Evolutionary conservation across 1,284 basidiomycete genomes (phyloP), one percentile per base, ranked within the genome.

Genomic region (Farysia itapuensis): DNA sequence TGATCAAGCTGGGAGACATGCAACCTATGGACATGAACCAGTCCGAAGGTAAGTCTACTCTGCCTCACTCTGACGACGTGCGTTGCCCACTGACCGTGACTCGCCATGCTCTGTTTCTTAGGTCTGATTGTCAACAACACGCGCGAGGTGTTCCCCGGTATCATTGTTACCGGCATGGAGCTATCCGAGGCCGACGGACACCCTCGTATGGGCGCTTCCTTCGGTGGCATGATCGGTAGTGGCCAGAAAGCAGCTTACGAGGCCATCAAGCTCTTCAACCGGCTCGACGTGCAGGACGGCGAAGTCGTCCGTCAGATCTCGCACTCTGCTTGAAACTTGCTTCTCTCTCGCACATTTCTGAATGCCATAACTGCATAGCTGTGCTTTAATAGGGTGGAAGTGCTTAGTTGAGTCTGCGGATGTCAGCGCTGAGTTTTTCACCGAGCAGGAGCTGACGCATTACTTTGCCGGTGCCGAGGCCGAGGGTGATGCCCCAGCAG

Each of bases 1-100:
- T 90, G 53, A 78, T 86, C 67, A 84, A 87, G 76, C 81, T 90
- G 24, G 88, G 87, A 3, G 88, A 89, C 78, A 90, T 90, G 88
- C 80, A 84, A 15, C 78, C 72, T 2, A 56, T 72, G 45, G 64
- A 72, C 50, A 68, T 69, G 72, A 67, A 67, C 59, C 41, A 58
- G 36, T 66, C 67, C 23, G 67, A 72, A 45, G 61, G 58, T 60
- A 25, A 28, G 46, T 41, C n/a, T 38, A 19, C 9, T 19, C 35
- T 5, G 41, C 28, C 16, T 14, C 23, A 6, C 22, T 9, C 8
- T 15, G 12, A 13, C 19, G 21, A 1, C 22, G 6, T 26, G 18
- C 11, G 26, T 28, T n/a, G 26, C n/a, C 11, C 26, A 11, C 11
- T 11, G 11, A 28, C 26, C 26, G 26, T 33, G 18, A 33, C 18